A percentile compares a stretch with the other conserved stretches of the same genome.
These are phyloP conservation scores for Escovopsis sp. DNA, from an alignment of 2,329 filamentous ascomycete species.

Conservation along the genomic window DNA sequence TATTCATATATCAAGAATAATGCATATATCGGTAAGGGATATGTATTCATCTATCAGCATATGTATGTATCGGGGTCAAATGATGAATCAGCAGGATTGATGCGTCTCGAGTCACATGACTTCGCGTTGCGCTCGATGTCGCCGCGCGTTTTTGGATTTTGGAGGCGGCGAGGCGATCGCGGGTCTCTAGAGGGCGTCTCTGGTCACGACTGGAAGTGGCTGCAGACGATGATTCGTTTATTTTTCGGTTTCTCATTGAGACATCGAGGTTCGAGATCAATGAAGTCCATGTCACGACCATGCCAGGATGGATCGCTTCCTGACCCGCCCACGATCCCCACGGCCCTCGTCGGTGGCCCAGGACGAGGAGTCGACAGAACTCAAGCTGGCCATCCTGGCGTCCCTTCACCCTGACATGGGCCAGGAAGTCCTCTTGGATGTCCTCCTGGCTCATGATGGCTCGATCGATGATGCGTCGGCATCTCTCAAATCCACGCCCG, in stretches of 20 bases:
- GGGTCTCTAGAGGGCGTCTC: too few species aligned
- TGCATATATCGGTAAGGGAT: not conserved
- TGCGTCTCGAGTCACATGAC: conserved; percentile 12
- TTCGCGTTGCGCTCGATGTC: conserved; percentile 11
- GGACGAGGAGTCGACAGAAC: conserved; percentile 69
- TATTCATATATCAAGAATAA: not conserved
- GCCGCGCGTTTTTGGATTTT: not conserved
- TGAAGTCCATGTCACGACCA: too few species aligned
- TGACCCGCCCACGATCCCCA: conserved; percentile 24
- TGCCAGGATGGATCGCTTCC: conserved; percentile 41
- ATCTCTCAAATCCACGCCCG: conserved; percentile 28
- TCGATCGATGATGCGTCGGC: conserved; percentile 52
- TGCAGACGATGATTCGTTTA: too few species aligned
- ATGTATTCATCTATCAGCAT: too few species aligned
- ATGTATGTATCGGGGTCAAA: conserved; percentile 7
- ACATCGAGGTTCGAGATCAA: too few species aligned
- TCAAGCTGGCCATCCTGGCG: conserved; percentile 72
- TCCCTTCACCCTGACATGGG: conserved; percentile 56
- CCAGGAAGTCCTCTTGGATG: conserved; percentile 58
- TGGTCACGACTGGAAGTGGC: too few species aligned
- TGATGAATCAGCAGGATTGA: too few species aligned
- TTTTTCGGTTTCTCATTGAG: too few species aligned
- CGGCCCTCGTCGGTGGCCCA: conserved; percentile 9
- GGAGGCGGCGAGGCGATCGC: too few species aligned
- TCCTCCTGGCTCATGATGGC: conserved; percentile 64